Conservation (phyloP, 2,329 filamentous ascomycete genomes). For the Ceratocystis cubensis region DNA sequence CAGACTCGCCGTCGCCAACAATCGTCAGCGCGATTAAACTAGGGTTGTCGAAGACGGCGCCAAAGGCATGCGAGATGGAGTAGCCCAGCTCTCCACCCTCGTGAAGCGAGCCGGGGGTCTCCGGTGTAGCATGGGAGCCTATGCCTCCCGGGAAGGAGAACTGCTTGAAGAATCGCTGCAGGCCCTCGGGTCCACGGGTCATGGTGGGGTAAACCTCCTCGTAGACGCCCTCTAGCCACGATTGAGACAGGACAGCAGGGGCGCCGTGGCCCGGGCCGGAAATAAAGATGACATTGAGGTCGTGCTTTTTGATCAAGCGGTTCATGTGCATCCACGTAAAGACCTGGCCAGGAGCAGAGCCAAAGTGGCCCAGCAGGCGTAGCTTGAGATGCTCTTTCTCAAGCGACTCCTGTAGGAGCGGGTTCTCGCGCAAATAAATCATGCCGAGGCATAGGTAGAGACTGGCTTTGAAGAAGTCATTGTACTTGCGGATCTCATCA, state of each 20-base stretch:
- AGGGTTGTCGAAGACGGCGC: constrained; percentile 62
- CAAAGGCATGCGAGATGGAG: constrained; percentile 66
- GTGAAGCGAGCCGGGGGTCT: constrained; percentile 65
- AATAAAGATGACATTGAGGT: constrained; percentile 58
- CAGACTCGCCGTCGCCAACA: constrained; percentile 70
- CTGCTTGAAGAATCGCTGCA: constrained; percentile 68
- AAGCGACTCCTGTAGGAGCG: constrained; percentile 56
- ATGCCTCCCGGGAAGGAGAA: constrained; percentile 74
- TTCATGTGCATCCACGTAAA: constrained; percentile 78
- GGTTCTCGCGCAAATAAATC: constrained; percentile 66
- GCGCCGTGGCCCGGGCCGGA: constrained; percentile 69
- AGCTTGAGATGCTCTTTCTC: constrained; percentile 59
- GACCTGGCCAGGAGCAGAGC: constrained; percentile 66
- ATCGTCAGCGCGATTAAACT: constrained; percentile 63
- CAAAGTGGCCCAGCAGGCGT: constrained; percentile 65
- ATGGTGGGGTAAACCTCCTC: constrained; percentile 66
- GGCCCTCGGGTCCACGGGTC: constrained; percentile 52
- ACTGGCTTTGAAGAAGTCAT: constrained; percentile 61
- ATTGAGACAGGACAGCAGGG: constrained; percentile 61
- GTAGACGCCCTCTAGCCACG: constrained; percentile 66
- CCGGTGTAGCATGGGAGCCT: constrained; percentile 64
- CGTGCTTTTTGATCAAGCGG: constrained; percentile 67
- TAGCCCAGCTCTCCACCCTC: constrained; percentile 77
- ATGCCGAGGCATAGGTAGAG: constrained; percentile 66
- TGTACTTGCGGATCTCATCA: constrained; percentile 55